These are phyloP conservation scores for Pythium insidiosum DNA, from an alignment of 352 stramenopile species.

Conservation along the genomic window DNA sequence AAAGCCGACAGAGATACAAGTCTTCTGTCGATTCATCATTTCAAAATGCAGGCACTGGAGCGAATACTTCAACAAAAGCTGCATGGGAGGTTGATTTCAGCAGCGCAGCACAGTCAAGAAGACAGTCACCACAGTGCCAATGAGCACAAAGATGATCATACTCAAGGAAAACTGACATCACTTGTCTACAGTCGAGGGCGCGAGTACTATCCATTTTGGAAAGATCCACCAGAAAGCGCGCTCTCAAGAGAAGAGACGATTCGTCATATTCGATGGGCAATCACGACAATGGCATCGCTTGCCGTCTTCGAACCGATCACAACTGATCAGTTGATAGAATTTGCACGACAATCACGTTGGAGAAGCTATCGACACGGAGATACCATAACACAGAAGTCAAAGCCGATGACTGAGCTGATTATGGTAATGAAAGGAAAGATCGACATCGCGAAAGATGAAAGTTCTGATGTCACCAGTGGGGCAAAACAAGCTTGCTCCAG, in stretches of 20 bases:
- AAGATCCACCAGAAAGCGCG: constrained; percentile 21
- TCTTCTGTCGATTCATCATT: constrained; percentile 35
- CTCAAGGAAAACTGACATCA: constrained; percentile 43
- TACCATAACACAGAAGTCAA: constrained; percentile 15
- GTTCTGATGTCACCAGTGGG: background rate
- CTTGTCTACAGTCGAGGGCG: constrained; percentile 47
- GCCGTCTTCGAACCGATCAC: constrained; percentile 24
- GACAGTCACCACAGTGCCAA: background rate
- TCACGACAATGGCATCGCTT: constrained; percentile 22
- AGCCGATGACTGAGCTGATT: constrained; percentile 27
- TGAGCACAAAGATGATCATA: constrained; percentile 22
- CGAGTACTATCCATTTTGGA: constrained; percentile 57
- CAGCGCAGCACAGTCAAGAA: constrained; percentile 15
- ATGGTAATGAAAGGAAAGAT: constrained; percentile 35
- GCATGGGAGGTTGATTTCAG: background rate
- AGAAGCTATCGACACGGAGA: constrained; percentile 14
- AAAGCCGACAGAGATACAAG: constrained; percentile 13
- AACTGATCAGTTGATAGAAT: constrained; percentile 49
- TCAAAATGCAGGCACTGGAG: constrained; percentile 56
- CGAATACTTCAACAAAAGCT: constrained; percentile 18
- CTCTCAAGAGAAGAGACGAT: constrained; percentile 44
- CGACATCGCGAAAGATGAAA: background rate
- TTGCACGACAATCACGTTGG: constrained; percentile 31
- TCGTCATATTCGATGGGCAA: constrained; percentile 23
- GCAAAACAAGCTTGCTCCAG: no score